Conservation (phyloP, 768 basidiomycete species). For the Boletus fagicola region DNA sequence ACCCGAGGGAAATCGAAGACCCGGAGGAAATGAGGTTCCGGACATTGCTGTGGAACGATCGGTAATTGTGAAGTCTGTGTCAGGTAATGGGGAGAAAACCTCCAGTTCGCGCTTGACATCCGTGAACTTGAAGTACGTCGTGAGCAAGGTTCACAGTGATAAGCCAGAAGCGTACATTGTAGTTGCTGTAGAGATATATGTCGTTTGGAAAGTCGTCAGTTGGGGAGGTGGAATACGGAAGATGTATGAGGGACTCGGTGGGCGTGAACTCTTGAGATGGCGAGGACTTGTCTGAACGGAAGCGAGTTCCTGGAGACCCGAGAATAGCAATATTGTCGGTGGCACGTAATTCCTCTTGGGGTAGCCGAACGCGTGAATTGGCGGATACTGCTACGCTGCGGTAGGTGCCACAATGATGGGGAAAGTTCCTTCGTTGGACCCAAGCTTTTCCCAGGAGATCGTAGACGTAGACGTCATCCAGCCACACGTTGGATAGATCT, state of each 20-base stretch:
- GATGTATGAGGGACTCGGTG: slow-evolving; percentile 60
- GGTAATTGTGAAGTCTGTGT: slow-evolving; percentile 71
- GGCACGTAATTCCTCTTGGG: slow-evolving; percentile 56
- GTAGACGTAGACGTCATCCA: slow-evolving; percentile 90
- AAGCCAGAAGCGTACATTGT: slow-evolving; percentile 63
- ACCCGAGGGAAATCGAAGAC: slow-evolving; percentile 93
- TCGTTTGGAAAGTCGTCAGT: slow-evolving; percentile 78
- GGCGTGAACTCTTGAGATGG: slow-evolving; percentile 50
- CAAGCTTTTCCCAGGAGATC: slow-evolving; percentile 73
- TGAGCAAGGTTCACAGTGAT: slow-evolving; percentile 7
- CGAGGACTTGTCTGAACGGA: slow-evolving; percentile 47
- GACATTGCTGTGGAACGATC: slow-evolving; percentile 82
- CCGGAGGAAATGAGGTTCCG: slow-evolving; percentile 83
- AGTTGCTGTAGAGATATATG: slow-evolving; percentile 92
- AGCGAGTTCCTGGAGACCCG: slow-evolving; percentile 58
- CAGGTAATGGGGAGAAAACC: slow-evolving; percentile 79
- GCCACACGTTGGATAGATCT: slow-evolving; percentile 89
- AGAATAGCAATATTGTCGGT: slow-evolving; percentile 42
- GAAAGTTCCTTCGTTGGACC: slow-evolving; percentile 78
- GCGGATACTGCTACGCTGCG: slow-evolving; percentile 88
- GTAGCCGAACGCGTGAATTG: slow-evolving; percentile 59
- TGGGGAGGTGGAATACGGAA: slow-evolving; percentile 73
- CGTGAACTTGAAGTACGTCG: slow-evolving; percentile 59
- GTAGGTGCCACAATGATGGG: slow-evolving; percentile 95
- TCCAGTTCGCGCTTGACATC: slow-evolving; percentile 96